These are phyloP conservation scores for Alternaria incomplexa DNA, from an alignment of 2,329 filamentous ascomycete species.

Conservation along the genomic window DNA sequence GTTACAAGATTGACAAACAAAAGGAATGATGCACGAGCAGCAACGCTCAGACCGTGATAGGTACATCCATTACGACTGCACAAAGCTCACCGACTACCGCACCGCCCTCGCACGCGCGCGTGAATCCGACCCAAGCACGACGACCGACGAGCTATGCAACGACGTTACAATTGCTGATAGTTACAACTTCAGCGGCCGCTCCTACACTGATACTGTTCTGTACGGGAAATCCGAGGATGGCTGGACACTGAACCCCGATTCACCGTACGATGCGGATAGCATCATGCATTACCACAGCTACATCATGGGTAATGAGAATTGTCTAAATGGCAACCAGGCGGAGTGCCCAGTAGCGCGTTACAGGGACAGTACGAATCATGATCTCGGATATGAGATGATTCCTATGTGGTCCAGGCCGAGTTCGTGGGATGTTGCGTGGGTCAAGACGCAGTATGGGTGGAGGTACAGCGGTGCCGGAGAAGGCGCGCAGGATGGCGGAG, in stretches of 20 bases:
- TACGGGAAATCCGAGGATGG: not conserved
- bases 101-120: not conserved
- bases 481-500: not conserved
- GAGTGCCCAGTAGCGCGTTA: not conserved
- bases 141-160: not conserved
- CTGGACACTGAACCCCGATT: not conserved
- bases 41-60: not conserved
- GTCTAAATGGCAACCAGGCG: not conserved
- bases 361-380: not conserved
- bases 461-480: not conserved
- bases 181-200: not conserved
- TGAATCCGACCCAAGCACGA: not conserved
- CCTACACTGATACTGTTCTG: not conserved
- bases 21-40: not conserved
- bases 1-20: not conserved
- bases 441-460: not conserved
- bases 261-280: not conserved
- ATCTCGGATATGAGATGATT: not conserved
- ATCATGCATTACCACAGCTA: not conserved
- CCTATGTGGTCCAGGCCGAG: not conserved
- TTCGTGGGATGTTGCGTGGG: not conserved
- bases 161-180: not conserved
- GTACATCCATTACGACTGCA: not conserved
- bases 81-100: not conserved
- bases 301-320: not conserved